Conservation (phyloP, 2,329 filamentous ascomycete species). For the Onygena corvina region DNA sequence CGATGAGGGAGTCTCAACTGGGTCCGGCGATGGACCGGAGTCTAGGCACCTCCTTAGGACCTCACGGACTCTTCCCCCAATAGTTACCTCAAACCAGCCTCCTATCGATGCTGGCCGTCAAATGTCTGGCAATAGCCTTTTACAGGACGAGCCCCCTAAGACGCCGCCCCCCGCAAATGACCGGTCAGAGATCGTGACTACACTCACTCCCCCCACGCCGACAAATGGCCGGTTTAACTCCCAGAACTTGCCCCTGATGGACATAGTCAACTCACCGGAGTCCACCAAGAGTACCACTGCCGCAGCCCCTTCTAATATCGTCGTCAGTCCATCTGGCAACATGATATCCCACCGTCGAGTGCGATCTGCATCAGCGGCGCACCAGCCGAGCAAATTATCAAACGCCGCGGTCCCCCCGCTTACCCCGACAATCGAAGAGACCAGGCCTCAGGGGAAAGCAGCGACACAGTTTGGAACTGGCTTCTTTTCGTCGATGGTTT, state of each 20-base stretch:
- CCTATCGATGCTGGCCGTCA: constrained; percentile 10
- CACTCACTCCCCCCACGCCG: constrained; percentile 13
- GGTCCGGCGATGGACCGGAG: constrained; percentile 26
- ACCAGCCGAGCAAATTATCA: constrained; percentile 76
- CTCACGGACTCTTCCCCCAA: constrained; percentile 25
- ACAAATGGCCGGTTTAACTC: constrained; percentile 10
- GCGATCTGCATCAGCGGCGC: constrained; percentile 43
- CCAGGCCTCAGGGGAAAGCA: constrained; percentile 38
- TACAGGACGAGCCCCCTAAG: constrained; percentile 15
- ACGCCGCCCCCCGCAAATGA: constrained; percentile 25
- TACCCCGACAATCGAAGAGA: constrained; percentile 63
- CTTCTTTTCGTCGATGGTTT: constrained; percentile 91
- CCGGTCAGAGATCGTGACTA: constrained; percentile 11
- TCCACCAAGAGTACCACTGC: constrained; percentile 19
- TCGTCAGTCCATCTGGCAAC: constrained; percentile 52
- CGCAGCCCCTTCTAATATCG: constrained; percentile 34
- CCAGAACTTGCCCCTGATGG: constrained; percentile 20
- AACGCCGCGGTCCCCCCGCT: constrained; percentile 59
- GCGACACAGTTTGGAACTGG: constrained; percentile 44
- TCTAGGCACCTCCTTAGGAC: constrained; percentile 20
- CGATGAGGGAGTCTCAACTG: constrained; percentile 30
- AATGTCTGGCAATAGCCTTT: constrained; percentile 3
- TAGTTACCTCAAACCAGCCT: constrained; percentile 23
- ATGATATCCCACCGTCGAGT: constrained; percentile 62
- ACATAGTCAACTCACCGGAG: constrained; percentile 32